phyloP scores from a whole-genome alignment of 148 eudicot species.

The Rhododendron mucronatum region DNA sequence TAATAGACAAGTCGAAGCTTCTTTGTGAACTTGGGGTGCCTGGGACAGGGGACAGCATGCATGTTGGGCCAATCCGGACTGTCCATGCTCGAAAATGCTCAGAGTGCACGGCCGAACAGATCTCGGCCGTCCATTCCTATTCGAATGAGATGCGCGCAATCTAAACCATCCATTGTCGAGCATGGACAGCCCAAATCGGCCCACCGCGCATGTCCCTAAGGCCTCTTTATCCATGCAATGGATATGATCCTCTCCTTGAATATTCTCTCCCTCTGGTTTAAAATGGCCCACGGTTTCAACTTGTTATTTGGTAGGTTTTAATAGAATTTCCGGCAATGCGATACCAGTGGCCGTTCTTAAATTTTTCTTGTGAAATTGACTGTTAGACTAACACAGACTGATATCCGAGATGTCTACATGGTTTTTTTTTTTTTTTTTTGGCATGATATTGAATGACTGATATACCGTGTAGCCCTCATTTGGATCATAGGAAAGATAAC shows the following conservation, averaged over 20 bases:
- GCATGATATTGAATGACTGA: background rate
- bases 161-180: too few relatives aligned
- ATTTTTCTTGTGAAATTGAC: background rate
- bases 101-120: too few relatives aligned
- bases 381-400: background rate
- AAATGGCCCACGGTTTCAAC: background rate
- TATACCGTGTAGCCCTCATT: background rate
- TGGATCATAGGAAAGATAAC: background rate
- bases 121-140: too few relatives aligned
- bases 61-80: too few relatives aligned
- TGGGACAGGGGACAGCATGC: too few relatives aligned
- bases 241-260: background rate
- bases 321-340: background rate
- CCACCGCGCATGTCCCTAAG: too few relatives aligned
- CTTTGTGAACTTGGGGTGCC: too few relatives aligned
- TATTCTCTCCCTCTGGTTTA: background rate
- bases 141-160: too few relatives aligned
- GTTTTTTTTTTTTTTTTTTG: too few relatives aligned
- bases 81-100: too few relatives aligned
- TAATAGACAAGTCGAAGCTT: background rate
- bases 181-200: too few relatives aligned
- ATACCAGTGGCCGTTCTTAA: background rate
- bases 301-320: background rate
- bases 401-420: background rate
- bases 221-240: background rate